Evolutionary conservation across 192 early-diverging fungal genomes (phyloP).

Genomic region (Funneliformis geosporum): DNA sequence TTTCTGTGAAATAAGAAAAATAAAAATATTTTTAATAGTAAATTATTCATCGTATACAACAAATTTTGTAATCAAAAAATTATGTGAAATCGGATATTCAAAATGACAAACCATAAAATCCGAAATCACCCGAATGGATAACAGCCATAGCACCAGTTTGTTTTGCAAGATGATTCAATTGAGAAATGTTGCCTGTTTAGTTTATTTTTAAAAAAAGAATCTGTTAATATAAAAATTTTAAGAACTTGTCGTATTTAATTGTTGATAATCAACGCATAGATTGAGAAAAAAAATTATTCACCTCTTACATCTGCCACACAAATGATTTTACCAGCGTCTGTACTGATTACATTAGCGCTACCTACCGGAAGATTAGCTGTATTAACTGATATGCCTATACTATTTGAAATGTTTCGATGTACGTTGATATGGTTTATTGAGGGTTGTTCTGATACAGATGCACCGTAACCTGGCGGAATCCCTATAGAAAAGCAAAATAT

Average conservation of each 20-base stretch:
- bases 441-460: constrained; percentile 9
- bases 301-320: constrained; percentile 57
- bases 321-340: constrained; percentile 50
- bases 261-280: neutral
- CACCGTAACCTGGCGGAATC: neutral
- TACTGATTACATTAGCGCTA: constrained; percentile 34
- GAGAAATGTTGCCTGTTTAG: constrained; percentile 51
- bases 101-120: constrained; percentile 55
- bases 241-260: neutral
- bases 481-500: neutral
- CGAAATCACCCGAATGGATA: constrained; percentile 64
- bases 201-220: neutral
- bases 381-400: constrained; percentile 29
- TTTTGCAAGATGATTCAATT: constrained; percentile 56
- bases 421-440: neutral
- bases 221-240: neutral
- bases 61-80: neutral
- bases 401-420: constrained; percentile 2
- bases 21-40: neutral
- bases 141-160: constrained; percentile 54
- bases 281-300: neutral
- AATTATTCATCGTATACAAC: neutral
- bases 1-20: constrained; percentile 5
- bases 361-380: constrained; percentile 24
- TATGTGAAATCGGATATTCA: neutral